Base-by-base conservation (phyloP, 1,139 yeast species). In the Taiozyma sp. region DNA sequence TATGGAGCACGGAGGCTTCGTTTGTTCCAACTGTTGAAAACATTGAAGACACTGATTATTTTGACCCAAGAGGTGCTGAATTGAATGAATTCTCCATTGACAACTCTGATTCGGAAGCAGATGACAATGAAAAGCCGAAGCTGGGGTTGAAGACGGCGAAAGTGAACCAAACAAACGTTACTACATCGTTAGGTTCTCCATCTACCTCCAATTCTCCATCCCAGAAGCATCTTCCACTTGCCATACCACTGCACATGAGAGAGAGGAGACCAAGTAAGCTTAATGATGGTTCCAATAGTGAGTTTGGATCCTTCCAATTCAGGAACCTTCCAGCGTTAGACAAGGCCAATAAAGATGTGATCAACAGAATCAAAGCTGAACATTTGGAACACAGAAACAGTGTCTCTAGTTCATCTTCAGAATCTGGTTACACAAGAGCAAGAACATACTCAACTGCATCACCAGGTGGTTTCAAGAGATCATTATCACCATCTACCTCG, bases 231-330 rank as follows among this genome's bases (percentile, higher is more conserved):
- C 51, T 75, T 43, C 77, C 83, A 0, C 62, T 76, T 28, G 79
- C 85, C 19, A 76, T 78, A 16, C 82, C 83, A 4, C 75, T 78
- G 10, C 81, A 77, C 58, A 69, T 83, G 60, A 70, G 86, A 50
- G 92, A 84, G 56, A 69, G 90, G 66, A 67, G 93, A 61, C 76
- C 87, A 50, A 75, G 87, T 66, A 73, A 88, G 57, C 69, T 88
- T 54, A 87, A 86, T 49, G 97, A 90, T 56, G 70, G 78, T 2
- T 51, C 44, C 19, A 75, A 81, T 46, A 80, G 83, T 34, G 98
- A 92, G 61, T 95, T 93, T 77, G 99, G 99, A 0, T 85, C 95
- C 4, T 95, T 95, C 67, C 85, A 89, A 55, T 95, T 89, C 69
- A 78, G 97, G 60, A 95, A 95, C 65, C 72, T 95, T 56, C 84